These are phyloP conservation scores for Suillus paluster DNA, from an alignment of 768 basidiomycete genomes.

Conservation along the genomic window DNA sequence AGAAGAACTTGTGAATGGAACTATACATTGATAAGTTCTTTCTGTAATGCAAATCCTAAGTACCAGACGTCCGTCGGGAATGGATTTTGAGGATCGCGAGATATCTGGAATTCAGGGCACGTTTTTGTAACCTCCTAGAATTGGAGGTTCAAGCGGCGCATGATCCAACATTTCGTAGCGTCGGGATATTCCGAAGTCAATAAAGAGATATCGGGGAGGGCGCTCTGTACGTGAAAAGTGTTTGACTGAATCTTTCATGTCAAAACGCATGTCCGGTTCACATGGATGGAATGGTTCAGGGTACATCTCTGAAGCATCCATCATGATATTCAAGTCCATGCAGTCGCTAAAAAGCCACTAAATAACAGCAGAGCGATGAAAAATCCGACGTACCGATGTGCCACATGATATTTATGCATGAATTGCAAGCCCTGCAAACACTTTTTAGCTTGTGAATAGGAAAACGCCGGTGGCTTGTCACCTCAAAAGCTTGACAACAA, in stretches of 20 bases:
- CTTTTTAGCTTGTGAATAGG: neutral
- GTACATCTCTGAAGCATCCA: constrained; percentile 22
- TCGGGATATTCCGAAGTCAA: constrained; percentile 34
- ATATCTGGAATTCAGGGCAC: constrained; percentile 27
- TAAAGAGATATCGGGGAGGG: constrained; percentile 31
- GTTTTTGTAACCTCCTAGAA: constrained; percentile 27
- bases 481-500: constrained; percentile 31
- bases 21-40: neutral
- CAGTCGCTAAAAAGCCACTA: constrained; percentile 34
- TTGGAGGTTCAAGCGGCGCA: constrained; percentile 17
- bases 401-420: constrained; percentile 17
- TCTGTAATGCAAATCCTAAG: neutral
- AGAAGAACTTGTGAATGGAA: neutral
- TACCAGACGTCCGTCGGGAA: constrained; percentile 27
- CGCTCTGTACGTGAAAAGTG: constrained; percentile 27
- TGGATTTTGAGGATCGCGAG: constrained; percentile 19
- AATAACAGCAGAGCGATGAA: constrained; percentile 6
- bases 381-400: neutral
- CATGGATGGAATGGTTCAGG: constrained; percentile 18
- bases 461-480: neutral
- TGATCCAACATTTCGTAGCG: constrained; percentile 17
- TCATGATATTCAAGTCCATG: constrained; percentile 26
- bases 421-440: constrained; percentile 19
- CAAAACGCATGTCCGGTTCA: neutral
- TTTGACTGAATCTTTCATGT: constrained; percentile 11